These are phyloP conservation scores for Rosellinia necatrix DNA, from an alignment of 2,329 filamentous ascomycete genomes.

Conservation along the genomic window DNA sequence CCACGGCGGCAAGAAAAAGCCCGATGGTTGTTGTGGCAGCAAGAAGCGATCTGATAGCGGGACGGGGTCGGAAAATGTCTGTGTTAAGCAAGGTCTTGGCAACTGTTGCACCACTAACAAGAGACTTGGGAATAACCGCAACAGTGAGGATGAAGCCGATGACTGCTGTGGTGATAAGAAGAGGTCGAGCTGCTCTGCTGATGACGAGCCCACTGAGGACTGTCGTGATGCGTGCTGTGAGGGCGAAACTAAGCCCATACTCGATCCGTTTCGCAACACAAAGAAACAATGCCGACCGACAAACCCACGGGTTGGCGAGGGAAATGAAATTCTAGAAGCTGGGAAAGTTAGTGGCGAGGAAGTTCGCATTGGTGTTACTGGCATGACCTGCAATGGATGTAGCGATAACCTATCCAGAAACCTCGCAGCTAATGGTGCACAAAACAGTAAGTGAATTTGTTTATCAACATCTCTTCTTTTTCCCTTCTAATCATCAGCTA, in stretches of 20 bases:
- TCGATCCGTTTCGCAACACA: neutral
- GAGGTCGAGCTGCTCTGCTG: neutral
- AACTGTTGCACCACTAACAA: neutral
- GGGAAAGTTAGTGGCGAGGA: conserved; percentile 1
- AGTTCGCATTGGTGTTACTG: conserved; percentile 19
- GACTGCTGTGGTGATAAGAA: neutral
- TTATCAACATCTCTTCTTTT: neutral
- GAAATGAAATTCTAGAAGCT: neutral
- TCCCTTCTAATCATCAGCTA: neutral
- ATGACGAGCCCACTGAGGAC: neutral
- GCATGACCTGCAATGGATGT: conserved; percentile 26
- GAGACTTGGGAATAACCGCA: neutral
- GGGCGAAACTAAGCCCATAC: neutral
- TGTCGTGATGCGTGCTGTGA: conserved; percentile 6
- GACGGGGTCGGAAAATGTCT: neutral
- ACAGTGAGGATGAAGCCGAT: neutral
- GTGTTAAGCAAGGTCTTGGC: neutral
- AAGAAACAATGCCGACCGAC: neutral
- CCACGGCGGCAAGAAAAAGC: neutral
- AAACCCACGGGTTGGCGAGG: neutral
- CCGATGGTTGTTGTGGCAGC: conserved; percentile 1
- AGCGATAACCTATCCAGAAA: conserved; percentile 21
- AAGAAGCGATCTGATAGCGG: neutral
- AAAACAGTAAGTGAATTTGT: conserved; percentile 19
- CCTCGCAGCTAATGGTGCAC: conserved; percentile 15